Evolutionary conservation across 2,329 filamentous ascomycete species (phyloP), one percentile per base, ranked within the genome.

Genomic region (Paraconiothyrium brasiliense): DNA sequence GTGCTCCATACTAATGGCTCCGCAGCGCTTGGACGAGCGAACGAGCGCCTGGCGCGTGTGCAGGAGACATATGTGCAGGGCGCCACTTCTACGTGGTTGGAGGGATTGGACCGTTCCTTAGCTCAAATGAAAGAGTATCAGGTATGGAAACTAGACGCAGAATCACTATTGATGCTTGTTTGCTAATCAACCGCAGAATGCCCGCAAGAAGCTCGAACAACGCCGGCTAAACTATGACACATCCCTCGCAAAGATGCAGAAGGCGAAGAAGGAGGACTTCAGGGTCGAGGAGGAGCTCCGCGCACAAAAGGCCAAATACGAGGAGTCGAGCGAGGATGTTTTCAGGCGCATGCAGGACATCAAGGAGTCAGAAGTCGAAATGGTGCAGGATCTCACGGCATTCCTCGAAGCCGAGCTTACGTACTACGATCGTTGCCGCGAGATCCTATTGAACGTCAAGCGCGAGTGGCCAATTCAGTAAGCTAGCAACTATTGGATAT

Each of bases 41-140:
- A 98, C 75, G 94, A 98, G 81, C 89, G 92, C 56, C 86, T 97
- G 67, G 92, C 92, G 11, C 88, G 92, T 51, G 86, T 93, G 59
- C 94, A 98, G 79, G 94, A 97, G 76, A 88, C 85, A 27, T 97
- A 94, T 73, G 88, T 93, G 49, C 85, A 87, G 37, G 87, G 92
- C 71, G 90, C 93, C 64, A 96, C 91, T 16, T 86, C 88, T 37
- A 91, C 87, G 76, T 97, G 94, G 94, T 84, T 97, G 60, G 93
- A 97, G 77, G 93, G 92, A n/a, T 83, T 97, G 24, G 94, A 98
- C 78, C 86, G 93, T 67, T 96, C 91, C 30, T 80, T 97, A 56
- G 90, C 92, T 39, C 95, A 97, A 85, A 94, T 98, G 92, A 97
- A 97, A 78, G 95, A 98, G 75, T 98, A 97, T 72, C 93, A 97